phyloP scores from a whole-genome alignment of 75 land plant species.

The Cunninghamia lanceolata region DNA sequence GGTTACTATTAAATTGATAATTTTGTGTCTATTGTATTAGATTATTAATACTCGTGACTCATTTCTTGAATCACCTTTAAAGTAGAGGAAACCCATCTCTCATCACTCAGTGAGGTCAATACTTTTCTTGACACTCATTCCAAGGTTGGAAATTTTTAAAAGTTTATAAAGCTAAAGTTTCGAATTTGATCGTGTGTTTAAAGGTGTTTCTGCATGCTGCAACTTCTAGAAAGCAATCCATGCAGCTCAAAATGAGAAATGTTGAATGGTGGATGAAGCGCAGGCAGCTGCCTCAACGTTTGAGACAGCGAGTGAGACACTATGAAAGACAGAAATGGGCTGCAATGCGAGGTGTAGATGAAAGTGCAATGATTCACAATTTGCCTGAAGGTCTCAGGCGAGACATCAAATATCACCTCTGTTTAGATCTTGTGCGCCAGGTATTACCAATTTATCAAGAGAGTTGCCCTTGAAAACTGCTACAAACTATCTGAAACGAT shows the following conservation, averaged over 20 bases:
- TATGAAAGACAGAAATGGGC: constrained; percentile 96
- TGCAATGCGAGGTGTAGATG: constrained; percentile 89
- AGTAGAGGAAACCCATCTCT: no score
- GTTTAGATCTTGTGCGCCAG: constrained; percentile 90
- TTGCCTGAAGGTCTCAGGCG: constrained; percentile 87
- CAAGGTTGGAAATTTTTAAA: no score
- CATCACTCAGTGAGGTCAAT: no score
- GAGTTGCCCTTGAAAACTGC: neutral
- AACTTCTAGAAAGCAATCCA: constrained; percentile 83
- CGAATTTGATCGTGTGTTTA: neutral
- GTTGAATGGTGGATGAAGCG: constrained; percentile 96
- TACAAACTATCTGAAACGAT: no score
- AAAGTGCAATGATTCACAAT: constrained; percentile 58
- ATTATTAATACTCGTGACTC: no score
- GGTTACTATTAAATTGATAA: no score
- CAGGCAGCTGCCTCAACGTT: constrained; percentile 62
- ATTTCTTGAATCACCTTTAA: no score
- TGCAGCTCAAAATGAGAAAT: constrained; percentile 78
- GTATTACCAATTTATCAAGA: constrained; percentile 16
- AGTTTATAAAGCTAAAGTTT: neutral
- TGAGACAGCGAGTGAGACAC: constrained; percentile 82
- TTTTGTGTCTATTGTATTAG: no score
- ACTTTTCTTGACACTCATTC: no score
- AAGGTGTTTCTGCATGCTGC: constrained; percentile 90
- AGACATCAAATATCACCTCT: constrained; percentile 92